Evolutionary conservation across 2,329 filamentous ascomycete genomes (phyloP).

Genomic region (Knoxdaviesia proteae): DNA sequence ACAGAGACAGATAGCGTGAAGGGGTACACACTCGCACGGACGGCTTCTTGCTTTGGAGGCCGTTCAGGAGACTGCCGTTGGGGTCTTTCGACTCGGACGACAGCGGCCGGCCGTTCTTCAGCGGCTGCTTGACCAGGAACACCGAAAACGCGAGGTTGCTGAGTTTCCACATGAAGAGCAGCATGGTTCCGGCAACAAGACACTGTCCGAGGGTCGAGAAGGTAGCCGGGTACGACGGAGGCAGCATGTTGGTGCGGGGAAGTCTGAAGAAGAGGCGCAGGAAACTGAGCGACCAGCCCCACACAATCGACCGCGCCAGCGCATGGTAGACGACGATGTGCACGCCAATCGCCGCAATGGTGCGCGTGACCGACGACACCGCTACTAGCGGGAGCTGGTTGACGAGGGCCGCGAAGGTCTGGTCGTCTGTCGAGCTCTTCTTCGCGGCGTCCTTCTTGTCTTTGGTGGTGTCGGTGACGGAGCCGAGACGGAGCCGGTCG

Average conservation of each 20-base stretch:
- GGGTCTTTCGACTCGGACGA: constrained; percentile 75
- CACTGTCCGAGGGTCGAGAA: constrained; percentile 34
- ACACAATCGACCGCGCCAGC: constrained; percentile 40
- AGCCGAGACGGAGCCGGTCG: constrained; percentile 36
- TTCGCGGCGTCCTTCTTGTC: constrained; percentile 6
- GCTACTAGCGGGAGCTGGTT: constrained; percentile 6
- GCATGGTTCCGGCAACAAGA: constrained; percentile 39
- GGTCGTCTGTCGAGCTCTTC: constrained; percentile 1
- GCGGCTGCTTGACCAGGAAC: constrained; percentile 60
- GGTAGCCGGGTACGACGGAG: constrained; percentile 33
- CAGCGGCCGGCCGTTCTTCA: constrained; percentile 70
- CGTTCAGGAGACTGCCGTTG: constrained; percentile 72
- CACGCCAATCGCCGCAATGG: constrained; percentile 18
- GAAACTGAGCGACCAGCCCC: constrained; percentile 49
- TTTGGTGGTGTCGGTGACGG: constrained; percentile 7
- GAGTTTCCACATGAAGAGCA: constrained; percentile 56
- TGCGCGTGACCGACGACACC: constrained; percentile 17
- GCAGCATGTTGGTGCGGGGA: constrained; percentile 47
- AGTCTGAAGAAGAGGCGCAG: constrained; percentile 57
- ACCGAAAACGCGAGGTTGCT: constrained; percentile 59
- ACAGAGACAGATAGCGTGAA: background rate
- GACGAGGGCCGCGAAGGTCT: constrained; percentile 1
- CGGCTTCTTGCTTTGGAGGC: constrained; percentile 65
- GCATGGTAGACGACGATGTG: constrained; percentile 39
- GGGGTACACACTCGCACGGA: constrained; percentile 38